Conservation (phyloP, 495 filamentous ascomycete genomes). For the Neurospora sp. region DNA sequence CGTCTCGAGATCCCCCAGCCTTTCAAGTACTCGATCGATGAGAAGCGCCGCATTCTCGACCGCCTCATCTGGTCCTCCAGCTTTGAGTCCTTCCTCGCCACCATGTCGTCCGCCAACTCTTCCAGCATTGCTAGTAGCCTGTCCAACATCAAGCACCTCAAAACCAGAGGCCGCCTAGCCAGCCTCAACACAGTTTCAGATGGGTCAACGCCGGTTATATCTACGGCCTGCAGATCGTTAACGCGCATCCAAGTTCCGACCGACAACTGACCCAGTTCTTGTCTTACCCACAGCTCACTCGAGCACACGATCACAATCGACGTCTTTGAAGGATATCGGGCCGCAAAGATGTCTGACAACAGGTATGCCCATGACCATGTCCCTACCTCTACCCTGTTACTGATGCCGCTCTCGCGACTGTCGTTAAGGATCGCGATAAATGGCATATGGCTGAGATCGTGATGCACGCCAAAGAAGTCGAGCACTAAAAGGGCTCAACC, state of each 20-base stretch:
- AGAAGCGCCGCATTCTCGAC: constrained; percentile 94
- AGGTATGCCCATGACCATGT: no score
- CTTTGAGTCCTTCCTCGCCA: constrained; percentile 88
- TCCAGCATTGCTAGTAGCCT: no score
- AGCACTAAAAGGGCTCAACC: no score
- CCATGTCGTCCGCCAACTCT: constrained; percentile 13
- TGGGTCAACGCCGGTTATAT: no score
- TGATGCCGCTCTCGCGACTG: constrained; percentile 50
- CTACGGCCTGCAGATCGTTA: no score
- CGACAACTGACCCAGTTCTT: constrained; percentile 18
- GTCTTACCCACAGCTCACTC: constrained; percentile 19
- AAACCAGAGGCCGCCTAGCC: background rate
- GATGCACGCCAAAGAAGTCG: no score
- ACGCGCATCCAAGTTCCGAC: background rate
- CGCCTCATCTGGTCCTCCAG: constrained; percentile 95
- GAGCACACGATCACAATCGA: constrained; percentile 15
- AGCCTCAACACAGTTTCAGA: background rate
- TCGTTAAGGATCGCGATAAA: constrained; percentile 38
- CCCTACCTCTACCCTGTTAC: constrained; percentile 45
- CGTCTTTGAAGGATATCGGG: constrained; percentile 27
- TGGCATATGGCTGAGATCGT: no score
- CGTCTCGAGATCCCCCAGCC: constrained; percentile 87
- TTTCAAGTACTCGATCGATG: constrained; percentile 91
- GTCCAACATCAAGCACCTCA: background rate
- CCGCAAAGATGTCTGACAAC: no score